Conservation (phyloP, 305 asterid genomes). For the Ilex paraguariensis region DNA sequence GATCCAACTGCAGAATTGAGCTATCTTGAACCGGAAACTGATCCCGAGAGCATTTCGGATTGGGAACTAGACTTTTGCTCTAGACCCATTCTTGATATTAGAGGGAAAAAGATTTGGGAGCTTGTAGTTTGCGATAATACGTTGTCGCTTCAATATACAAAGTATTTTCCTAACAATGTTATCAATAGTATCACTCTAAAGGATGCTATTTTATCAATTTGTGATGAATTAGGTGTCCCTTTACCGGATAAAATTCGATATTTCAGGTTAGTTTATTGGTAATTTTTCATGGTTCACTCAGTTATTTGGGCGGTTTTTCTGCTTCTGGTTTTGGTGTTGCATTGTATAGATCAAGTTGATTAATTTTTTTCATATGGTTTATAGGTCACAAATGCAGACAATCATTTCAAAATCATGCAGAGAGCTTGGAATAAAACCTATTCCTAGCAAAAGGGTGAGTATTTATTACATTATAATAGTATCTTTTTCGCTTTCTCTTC, state of each 20-base stretch:
- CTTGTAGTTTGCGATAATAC: slow-evolving; percentile 87
- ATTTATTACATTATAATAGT: neutral
- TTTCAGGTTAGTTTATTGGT: slow-evolving; percentile 51
- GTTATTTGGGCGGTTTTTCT: neutral
- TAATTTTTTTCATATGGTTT: slow-evolving; percentile 14
- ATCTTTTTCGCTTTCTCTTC: too few relatives aligned
- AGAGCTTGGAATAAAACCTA: slow-evolving; percentile 74
- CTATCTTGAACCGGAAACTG: slow-evolving; percentile 81
- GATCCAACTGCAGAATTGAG: slow-evolving; percentile 83
- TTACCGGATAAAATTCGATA: slow-evolving; percentile 75
- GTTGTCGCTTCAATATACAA: slow-evolving; percentile 85
- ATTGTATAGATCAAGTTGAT: neutral
- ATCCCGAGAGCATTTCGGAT: slow-evolving; percentile 63
- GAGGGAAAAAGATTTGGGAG: slow-evolving; percentile 98
- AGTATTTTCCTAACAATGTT: slow-evolving; percentile 86
- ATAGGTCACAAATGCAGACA: slow-evolving; percentile 98
- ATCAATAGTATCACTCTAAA: slow-evolving; percentile 90
- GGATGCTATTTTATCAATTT: slow-evolving; percentile 64
- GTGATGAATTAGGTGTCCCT: slow-evolving; percentile 74
- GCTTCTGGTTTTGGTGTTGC: neutral
- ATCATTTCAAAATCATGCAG: slow-evolving; percentile 83
- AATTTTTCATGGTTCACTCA: neutral
- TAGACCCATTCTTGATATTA: slow-evolving; percentile 90
- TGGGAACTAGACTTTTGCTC: slow-evolving; percentile 99
- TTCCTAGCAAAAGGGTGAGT: slow-evolving; percentile 90